phyloP scores from a whole-genome alignment of 148 eudicot genomes.

The Cornus controversa region DNA sequence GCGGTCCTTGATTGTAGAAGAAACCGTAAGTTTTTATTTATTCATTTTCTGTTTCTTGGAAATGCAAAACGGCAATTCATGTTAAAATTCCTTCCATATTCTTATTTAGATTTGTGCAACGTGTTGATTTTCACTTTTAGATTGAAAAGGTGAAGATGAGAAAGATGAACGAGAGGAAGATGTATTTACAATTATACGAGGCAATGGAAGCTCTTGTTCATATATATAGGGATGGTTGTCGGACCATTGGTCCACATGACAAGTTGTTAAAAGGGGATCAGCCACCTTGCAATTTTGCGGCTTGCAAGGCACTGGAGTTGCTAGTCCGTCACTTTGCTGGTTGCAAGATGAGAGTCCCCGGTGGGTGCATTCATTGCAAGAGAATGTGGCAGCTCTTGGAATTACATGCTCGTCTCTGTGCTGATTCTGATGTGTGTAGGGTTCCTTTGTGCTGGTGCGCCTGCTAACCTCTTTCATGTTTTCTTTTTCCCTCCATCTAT shows the following conservation, averaged over 20 bases:
- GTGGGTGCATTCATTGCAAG: constrained; percentile 87
- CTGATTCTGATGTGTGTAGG: constrained; percentile 57
- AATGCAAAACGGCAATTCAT: not conserved
- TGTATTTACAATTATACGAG: constrained; percentile 67
- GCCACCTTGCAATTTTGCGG: constrained; percentile 56
- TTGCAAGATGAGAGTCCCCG: constrained; percentile 73
- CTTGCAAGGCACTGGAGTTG: constrained; percentile 74
- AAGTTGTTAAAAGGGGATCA: constrained; percentile 52
- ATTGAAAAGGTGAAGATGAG: constrained; percentile 39
- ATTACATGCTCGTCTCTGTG: constrained; percentile 80
- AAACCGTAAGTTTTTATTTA: constrained; percentile 47
- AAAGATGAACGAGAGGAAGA: constrained; percentile 55
- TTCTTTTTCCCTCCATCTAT: not conserved
- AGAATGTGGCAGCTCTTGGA: constrained; percentile 93
- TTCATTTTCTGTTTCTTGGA: not conserved
- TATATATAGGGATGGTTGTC: constrained; percentile 85
- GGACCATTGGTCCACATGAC: constrained; percentile 80
- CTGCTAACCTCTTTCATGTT: not conserved
- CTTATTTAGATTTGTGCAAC: not conserved
- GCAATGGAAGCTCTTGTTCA: constrained; percentile 98
- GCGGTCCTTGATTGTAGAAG: constrained; percentile 36
- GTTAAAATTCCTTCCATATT: not conserved
- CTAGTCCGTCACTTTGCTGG: constrained; percentile 81
- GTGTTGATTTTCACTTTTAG: constrained; percentile 28
- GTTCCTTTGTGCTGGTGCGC: constrained; percentile 93